Base-by-base conservation (phyloP, 371 early-diverging fungal species). In the Mucor plumbeus region DNA sequence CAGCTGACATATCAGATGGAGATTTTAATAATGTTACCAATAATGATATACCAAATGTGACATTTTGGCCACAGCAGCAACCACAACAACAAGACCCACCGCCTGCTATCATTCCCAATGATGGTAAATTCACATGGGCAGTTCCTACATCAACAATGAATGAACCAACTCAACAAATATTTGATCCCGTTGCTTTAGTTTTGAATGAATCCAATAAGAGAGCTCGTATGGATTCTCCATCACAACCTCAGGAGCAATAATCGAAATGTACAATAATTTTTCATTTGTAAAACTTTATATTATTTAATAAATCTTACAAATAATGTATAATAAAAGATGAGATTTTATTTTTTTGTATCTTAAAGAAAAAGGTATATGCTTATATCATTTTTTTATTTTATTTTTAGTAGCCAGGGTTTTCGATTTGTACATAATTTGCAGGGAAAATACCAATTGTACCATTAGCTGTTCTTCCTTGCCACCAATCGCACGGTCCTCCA, bases 401-500 rank as follows among this genome's bases (percentile, higher is more conserved):
- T 50, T 59, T 65, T 65, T 54, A 63, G 63, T 33, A 44, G 13
- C 44, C 44, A 14, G 55, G 55, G 31, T 39, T 68, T 58, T 40
- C 67, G 41, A 80, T 71, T 56, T 77, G 75, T 53, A 96, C 95
- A 74, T 95, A 97, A 70, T 89, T 96, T 59, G 92, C 85, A 0
- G 99, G 98, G 82, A 98, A 97, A 54, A 92, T 80, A 5, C 98
- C 99, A 69, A 94, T 87, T 14, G 82, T 80, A 0, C 99, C 98
- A 58, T 86, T 84, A 44, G 94, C 86, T 14, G 90, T 76, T 59
- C 93, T 76, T 17, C 98, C 97, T 54, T 92, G 83, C 99, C 99
- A 98, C 98, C 98, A 97, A 74, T 85, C 83, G 61, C 89, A 89
- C 33, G 90, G 88, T n/a, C 87, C 86, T 1, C 92, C 93, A 4